A percentile compares a stretch with the other conserved stretches of the same genome.
phyloP scores from a whole-genome alignment of 2,329 filamentous ascomycete species.

The Aureobasidium namibiae region DNA sequence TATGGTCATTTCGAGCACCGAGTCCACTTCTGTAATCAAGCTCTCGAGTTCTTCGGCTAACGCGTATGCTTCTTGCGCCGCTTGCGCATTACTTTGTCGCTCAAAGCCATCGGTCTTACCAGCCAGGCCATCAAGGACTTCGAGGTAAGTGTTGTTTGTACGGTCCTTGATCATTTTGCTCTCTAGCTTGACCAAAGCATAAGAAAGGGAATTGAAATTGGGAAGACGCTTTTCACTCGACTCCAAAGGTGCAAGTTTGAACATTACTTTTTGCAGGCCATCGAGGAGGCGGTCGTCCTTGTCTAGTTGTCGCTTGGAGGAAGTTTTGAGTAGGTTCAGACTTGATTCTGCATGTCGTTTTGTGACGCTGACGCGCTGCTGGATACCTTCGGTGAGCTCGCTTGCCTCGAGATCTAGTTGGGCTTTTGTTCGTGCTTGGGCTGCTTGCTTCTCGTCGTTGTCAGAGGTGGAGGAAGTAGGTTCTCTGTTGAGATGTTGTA shows the following conservation, averaged over 20 bases:
- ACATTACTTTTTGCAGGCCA: conserved; percentile 58
- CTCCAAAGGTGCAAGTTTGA: conserved; percentile 39
- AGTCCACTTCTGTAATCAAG: conserved; percentile 59
- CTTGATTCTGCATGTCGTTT: neutral
- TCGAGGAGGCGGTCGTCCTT: conserved; percentile 57
- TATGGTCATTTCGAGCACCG: conserved; percentile 62
- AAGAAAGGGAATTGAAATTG: conserved; percentile 48
- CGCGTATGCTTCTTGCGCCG: neutral
- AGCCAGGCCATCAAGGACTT: neutral
- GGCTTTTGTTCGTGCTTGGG: conserved; percentile 31
- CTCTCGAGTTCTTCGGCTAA: conserved; percentile 39
- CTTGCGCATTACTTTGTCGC: conserved; percentile 15
- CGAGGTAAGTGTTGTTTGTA: conserved; percentile 44
- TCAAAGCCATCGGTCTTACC: conserved; percentile 42
- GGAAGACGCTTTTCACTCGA: conserved; percentile 25
- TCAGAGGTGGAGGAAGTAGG: neutral
- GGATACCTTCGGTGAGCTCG: conserved; percentile 23
- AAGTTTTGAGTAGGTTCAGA: neutral
- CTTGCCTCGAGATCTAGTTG: conserved; percentile 32
- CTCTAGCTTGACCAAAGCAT: conserved; percentile 32
- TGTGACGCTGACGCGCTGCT: conserved; percentile 23
- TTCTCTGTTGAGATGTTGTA: conserved; percentile 36
- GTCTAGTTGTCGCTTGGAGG: conserved; percentile 29
- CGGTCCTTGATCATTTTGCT: conserved; percentile 34
- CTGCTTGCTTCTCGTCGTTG: conserved; percentile 15